A percentile compares a stretch with the other conserved stretches of the same genome.
Conservation (phyloP, 306 rosid species). For the Vicia faba region DNA sequence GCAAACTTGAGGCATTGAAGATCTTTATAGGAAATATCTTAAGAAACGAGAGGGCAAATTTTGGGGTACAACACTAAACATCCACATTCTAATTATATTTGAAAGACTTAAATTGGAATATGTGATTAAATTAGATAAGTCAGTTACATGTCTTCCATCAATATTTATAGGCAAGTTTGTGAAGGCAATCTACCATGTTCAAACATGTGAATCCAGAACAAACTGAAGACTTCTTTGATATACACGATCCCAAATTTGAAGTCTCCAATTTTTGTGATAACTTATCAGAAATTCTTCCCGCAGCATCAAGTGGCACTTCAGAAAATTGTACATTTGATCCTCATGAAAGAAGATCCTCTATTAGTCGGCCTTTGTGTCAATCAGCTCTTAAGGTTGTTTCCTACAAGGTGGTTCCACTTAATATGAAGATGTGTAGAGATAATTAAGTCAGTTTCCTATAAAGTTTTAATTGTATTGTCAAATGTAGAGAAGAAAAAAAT, state of each 20-base stretch:
- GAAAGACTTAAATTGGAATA: conserved; percentile 29
- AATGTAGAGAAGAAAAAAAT: conserved; percentile 31
- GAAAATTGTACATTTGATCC: conserved; percentile 32
- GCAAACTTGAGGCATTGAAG: no score
- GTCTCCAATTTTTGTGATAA: conserved; percentile 43
- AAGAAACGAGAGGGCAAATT: no score
- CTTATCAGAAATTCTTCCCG: conserved; percentile 36
- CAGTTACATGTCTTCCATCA: conserved; percentile 20
- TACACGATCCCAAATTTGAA: conserved; percentile 43
- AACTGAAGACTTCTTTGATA: conserved; percentile 47
- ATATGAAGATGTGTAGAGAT: conserved; percentile 67
- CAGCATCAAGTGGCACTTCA: conserved; percentile 33
- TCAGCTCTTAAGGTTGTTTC: conserved; percentile 65
- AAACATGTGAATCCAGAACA: conserved; percentile 50
- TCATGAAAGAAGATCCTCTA: conserved; percentile 61
- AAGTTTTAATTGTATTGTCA: conserved; percentile 18
- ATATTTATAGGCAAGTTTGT: conserved; percentile 52
- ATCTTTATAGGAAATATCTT: no score
- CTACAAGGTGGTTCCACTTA: conserved; percentile 72
- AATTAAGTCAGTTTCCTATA: conserved; percentile 36
- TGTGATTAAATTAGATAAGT: conserved; percentile 29
- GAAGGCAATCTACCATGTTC: conserved; percentile 64
- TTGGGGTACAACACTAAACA: no score
- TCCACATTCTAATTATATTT: conserved; percentile 20
- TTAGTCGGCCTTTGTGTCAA: conserved; percentile 73